Evolutionary conservation across 306 rosid species (phyloP).

Genomic region (Senna siamea): DNA sequence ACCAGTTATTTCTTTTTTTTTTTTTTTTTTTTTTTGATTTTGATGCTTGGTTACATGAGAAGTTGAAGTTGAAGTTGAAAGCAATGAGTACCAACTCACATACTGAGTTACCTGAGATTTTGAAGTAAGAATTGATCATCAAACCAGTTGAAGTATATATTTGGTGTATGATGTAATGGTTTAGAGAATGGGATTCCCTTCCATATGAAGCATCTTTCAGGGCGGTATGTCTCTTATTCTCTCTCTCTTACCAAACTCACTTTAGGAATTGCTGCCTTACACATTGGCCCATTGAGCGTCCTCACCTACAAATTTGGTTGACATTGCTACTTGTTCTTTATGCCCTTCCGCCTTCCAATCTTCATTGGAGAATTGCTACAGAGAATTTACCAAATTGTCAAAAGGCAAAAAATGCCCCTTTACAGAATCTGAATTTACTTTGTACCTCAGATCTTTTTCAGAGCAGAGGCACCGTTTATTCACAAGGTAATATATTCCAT

Average conservation of each 20-base stretch:
- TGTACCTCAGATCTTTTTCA: constrained; percentile 23
- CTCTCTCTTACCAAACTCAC: too few relatives aligned
- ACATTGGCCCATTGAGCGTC: too few relatives aligned
- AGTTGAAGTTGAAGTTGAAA: too few relatives aligned
- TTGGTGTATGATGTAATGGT: constrained; percentile 2
- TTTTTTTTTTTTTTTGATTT: not conserved
- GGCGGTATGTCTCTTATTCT: too few relatives aligned
- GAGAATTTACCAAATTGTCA: constrained; percentile 5
- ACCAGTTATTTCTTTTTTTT: constrained; percentile 8
- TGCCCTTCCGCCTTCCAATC: constrained; percentile 3
- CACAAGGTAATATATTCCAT: constrained; percentile 23
- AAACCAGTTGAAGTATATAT: constrained; percentile 1
- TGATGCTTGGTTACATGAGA: constrained; percentile 7
- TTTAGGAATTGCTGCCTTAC: too few relatives aligned
- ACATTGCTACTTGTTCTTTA: too few relatives aligned
- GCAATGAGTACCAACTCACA: too few relatives aligned
- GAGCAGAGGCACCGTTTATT: constrained; percentile 19
- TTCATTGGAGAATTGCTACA: not conserved
- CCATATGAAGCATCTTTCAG: constrained; percentile 24
- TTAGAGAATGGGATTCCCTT: constrained; percentile 25
- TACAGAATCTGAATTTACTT: constrained; percentile 29
- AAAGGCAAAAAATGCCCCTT: constrained; percentile 18
- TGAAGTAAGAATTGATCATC: constrained; percentile 17
- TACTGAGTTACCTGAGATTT: too few relatives aligned
- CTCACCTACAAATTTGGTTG: too few relatives aligned